These are phyloP conservation scores for Capsicum baccatum DNA, from an alignment of 257 asterid genomes.

Conservation along the genomic window DNA sequence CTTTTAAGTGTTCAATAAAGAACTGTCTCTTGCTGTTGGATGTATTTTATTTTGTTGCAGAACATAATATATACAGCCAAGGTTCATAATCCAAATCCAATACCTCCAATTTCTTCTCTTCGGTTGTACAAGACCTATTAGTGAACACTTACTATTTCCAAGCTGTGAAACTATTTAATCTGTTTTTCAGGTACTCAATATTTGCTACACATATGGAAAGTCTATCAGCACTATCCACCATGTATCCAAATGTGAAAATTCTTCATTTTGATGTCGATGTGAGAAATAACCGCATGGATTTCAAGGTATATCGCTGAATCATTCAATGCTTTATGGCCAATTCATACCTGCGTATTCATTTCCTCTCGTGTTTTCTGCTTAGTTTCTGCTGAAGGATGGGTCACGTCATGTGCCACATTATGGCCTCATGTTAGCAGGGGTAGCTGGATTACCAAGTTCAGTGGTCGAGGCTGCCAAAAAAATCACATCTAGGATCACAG, in stretches of 20 bases:
- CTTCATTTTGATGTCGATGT: constrained; percentile 88
- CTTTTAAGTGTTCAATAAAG: neutral
- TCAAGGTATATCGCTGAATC: constrained; percentile 61
- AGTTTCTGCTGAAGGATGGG: constrained; percentile 95
- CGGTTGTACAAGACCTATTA: neutral
- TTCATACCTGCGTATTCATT: constrained; percentile 20
- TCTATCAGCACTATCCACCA: constrained; percentile 81
- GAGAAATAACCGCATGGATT: constrained; percentile 85
- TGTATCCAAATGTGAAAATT: constrained; percentile 87
- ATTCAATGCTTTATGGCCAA: constrained; percentile 1
- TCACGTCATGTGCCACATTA: constrained; percentile 81
- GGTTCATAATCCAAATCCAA: neutral
- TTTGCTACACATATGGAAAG: constrained; percentile 97
- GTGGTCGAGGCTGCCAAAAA: constrained; percentile 73
- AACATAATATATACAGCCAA: neutral
- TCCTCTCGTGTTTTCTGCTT: constrained; percentile 33
- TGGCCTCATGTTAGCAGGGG: constrained; percentile 93
- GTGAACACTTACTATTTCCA: neutral
- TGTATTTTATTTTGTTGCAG: neutral
- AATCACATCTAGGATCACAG: constrained; percentile 72
- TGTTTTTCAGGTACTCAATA: constrained; percentile 70
- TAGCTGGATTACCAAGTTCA: constrained; percentile 84
- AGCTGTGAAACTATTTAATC: constrained; percentile 33
- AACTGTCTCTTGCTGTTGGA: neutral
- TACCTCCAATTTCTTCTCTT: neutral